Conservation (phyloP, 192 early-diverging fungal genomes). For the Obelidium mucronatum region DNA sequence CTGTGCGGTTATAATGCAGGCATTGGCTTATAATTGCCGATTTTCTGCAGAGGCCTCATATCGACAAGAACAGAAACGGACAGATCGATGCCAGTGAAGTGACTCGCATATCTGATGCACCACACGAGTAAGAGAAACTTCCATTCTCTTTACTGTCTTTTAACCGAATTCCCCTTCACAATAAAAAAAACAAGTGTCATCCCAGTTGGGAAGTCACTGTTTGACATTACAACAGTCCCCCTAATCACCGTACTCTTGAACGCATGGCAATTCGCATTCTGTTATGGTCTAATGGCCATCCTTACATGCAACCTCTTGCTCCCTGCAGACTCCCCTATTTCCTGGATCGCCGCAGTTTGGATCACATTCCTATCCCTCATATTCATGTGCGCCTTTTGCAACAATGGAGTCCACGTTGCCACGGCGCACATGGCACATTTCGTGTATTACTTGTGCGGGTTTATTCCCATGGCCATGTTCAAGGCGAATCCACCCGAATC, state of each 20-base stretch:
- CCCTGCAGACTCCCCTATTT: neutral
- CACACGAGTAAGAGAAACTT: neutral
- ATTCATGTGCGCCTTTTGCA: conserved; percentile 15
- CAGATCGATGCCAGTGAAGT: neutral
- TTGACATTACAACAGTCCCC: neutral
- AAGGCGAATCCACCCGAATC: neutral
- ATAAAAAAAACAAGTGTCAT: neutral
- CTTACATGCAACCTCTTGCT: neutral
- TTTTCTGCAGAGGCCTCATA: no score
- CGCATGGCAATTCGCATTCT: neutral
- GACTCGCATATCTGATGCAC: neutral
- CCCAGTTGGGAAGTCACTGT: neutral
- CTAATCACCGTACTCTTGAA: neutral
- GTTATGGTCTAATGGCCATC: neutral
- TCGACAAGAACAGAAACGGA: neutral
- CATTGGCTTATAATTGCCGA: no score
- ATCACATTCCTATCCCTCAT: neutral
- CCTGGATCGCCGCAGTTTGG: neutral
- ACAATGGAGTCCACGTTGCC: neutral
- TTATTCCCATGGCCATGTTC: neutral
- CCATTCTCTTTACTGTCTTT: neutral
- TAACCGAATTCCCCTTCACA: neutral
- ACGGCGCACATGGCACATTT: neutral
- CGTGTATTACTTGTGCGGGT: neutral
- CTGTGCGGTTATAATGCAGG: no score